Evolutionary conservation across 1,139 yeast species (phyloP).

Genomic region (Fermentozyma sake): DNA sequence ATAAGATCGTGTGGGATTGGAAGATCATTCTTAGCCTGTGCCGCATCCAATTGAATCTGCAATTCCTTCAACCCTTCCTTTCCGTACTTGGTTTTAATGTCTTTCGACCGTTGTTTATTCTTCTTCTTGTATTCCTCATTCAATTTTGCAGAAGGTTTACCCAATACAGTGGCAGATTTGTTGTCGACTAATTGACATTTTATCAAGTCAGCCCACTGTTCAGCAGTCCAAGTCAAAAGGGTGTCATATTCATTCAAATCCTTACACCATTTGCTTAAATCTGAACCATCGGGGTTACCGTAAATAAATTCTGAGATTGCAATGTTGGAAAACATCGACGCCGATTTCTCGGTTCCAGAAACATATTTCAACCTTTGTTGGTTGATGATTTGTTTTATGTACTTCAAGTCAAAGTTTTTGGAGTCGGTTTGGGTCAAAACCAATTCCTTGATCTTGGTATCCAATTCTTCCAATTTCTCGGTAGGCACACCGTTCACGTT

Average conservation of each 20-base stretch:
- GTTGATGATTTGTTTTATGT: conserved; percentile 63
- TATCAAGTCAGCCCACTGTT: conserved; percentile 64
- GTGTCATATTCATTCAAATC: conserved; percentile 58
- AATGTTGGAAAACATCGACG: conserved; percentile 56
- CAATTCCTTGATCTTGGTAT: conserved; percentile 45
- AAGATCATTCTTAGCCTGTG: conserved; percentile 62
- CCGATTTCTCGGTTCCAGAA: conserved; percentile 61
- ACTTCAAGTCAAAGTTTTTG: conserved; percentile 53
- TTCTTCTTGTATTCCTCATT: conserved; percentile 51
- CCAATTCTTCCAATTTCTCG: conserved; percentile 51
- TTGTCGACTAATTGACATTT: conserved; percentile 55
- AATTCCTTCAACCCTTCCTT: conserved; percentile 55
- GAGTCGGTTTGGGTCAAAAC: conserved; percentile 47
- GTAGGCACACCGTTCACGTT: conserved; percentile 75
- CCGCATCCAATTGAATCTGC: conserved; percentile 48
- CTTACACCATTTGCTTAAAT: conserved; percentile 50
- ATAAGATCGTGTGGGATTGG: conserved; percentile 73
- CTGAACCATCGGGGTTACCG: conserved; percentile 60
- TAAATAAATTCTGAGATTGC: conserved; percentile 80
- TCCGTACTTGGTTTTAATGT: conserved; percentile 53
- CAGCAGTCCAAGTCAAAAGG: conserved; percentile 56
- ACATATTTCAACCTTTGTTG: conserved; percentile 63
- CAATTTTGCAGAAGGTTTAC: conserved; percentile 66
- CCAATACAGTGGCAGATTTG: conserved; percentile 68
- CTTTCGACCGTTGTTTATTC: conserved; percentile 44